phyloP scores from a whole-genome alignment of 1,139 yeast genomes.

The Zygosaccharomyces sapae region DNA sequence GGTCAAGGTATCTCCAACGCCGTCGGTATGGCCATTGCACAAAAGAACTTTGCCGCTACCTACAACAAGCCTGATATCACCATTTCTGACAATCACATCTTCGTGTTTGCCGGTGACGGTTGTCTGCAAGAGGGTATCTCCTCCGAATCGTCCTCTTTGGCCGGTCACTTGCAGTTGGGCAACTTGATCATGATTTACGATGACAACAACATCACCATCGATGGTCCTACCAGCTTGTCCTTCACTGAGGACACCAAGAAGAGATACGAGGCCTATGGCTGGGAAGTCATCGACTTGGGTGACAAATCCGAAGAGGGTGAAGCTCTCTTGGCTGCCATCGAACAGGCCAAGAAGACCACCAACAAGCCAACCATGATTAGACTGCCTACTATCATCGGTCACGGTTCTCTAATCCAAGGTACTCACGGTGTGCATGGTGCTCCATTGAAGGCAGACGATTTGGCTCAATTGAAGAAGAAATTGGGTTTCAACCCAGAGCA shows the following conservation, averaged over 20 bases:
- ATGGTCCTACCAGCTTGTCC: conserved; percentile 85
- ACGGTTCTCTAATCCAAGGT: conserved; percentile 82
- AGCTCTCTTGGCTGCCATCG: conserved; percentile 71
- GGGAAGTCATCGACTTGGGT: conserved; percentile 78
- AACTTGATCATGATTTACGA: conserved; percentile 96
- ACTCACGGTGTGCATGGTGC: conserved; percentile 96
- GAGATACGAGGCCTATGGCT: conserved; percentile 90
- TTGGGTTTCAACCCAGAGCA: conserved; percentile 89
- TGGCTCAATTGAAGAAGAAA: conserved; percentile 76
- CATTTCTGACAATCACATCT: conserved; percentile 71
- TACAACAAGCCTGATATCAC: conserved; percentile 84
- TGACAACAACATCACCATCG: conserved; percentile 95
- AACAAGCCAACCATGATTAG: conserved; percentile 91
- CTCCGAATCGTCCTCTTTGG: conserved; percentile 89
- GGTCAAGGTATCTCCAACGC: conserved; percentile 99
- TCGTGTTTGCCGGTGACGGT: conserved; percentile 90
- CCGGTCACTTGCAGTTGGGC: conserved; percentile 94
- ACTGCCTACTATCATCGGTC: conserved; percentile 90
- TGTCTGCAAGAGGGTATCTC: conserved; percentile 99
- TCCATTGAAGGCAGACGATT: conserved; percentile 92
- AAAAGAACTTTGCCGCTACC: conserved; percentile 85
- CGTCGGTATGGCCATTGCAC: conserved; percentile 96
- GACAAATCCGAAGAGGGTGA: conserved; percentile 79
- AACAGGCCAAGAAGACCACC: conserved; percentile 55
- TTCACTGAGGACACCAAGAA: conserved; percentile 90